Base-by-base conservation (phyloP, 495 filamentous ascomycete genomes). In the Penicillium cataractarum region DNA sequence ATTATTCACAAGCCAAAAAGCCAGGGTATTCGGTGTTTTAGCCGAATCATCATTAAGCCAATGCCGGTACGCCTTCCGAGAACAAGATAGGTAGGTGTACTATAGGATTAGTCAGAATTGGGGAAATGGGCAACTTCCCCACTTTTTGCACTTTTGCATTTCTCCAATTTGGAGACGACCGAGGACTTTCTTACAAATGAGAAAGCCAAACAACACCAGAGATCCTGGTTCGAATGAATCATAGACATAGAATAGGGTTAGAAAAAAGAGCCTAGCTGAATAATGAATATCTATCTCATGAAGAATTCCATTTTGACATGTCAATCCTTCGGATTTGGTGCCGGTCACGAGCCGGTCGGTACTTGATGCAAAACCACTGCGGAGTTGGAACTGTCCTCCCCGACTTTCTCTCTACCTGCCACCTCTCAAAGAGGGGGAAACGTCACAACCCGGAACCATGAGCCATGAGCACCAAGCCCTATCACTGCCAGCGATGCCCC, bases 401-500 rank as follows among this genome's bases (percentile, higher is more conserved):
- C 58, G 63, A 37, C 6, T 22, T 10, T 27, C 35, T 60, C 24
- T 17, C 13, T n/a, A 35, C 12, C 17, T 21, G 19, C 22, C 42
- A 51, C 46, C 24, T 26, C 37, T 10, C 21, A 54, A 42, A 29
- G 40, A 39, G 40, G 26, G 53, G 50, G 21, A 27, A 59, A 61
- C 15, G 49, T 27, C 49, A 29, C 35, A 9, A 63, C 51, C n/a
- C n/a, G n/a, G 33, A 57, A 22, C 21, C 42, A 62, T 64, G 61
- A 61, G 50, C 55, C 40, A 68, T 69, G 68, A 69, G 51, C 56
- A 57, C 31, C 50, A 76, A 69, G 24, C 66, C 73, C 26, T 79
- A 75, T 60, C 71, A 79, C 35, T 80, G 78, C 27, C 71, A 72
- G 15, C 69, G 75, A 61, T 80, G 78, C 53, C 57, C 72, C 0